Evolutionary conservation across 768 basidiomycete species (phyloP).

Genomic region (Glaciozyma martinii): DNA sequence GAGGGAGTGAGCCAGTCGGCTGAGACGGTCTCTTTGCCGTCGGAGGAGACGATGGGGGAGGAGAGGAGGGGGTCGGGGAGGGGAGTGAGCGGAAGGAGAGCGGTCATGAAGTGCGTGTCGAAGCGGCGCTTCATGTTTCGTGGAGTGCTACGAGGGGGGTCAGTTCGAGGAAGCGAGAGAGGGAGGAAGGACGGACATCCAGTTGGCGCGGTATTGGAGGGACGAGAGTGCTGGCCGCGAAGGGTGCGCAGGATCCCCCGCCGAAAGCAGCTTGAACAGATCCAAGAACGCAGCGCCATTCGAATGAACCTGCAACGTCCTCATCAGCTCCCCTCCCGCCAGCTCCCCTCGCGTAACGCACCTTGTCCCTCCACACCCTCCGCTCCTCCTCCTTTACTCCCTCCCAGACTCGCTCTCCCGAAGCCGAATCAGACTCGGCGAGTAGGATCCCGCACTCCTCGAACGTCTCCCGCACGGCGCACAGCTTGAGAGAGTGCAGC

Average conservation of each 20-base stretch:
- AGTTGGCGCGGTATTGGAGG: conserved; percentile 19
- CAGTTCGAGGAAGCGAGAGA: neutral
- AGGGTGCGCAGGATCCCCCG: neutral
- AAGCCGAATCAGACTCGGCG: neutral
- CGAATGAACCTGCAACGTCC: conserved; percentile 3
- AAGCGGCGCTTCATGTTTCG: conserved; percentile 17
- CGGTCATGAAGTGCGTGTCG: conserved; percentile 33
- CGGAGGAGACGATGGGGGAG: conserved; percentile 8
- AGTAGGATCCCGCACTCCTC: conserved; percentile 33
- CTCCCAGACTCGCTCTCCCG: neutral
- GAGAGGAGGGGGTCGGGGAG: neutral
- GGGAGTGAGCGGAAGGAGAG: conserved; percentile 9
- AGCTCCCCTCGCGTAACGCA: neutral
- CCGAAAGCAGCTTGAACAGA: conserved; percentile 4
- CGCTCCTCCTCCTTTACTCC: neutral
- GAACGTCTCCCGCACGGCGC: conserved; percentile 30
- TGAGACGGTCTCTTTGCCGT: conserved; percentile 26
- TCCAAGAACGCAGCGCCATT: conserved; percentile 6
- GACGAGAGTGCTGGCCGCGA: neutral
- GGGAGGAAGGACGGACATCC: conserved; percentile 12
- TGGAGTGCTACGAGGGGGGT: conserved; percentile 13
- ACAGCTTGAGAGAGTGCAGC: conserved; percentile 10
- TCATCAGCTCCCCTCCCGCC: neutral
- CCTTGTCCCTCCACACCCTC: conserved; percentile 22
- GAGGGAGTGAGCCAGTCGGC: conserved; percentile 29